Conservation (phyloP, 2,329 filamentous ascomycete genomes). For the Fusarium concolor region DNA sequence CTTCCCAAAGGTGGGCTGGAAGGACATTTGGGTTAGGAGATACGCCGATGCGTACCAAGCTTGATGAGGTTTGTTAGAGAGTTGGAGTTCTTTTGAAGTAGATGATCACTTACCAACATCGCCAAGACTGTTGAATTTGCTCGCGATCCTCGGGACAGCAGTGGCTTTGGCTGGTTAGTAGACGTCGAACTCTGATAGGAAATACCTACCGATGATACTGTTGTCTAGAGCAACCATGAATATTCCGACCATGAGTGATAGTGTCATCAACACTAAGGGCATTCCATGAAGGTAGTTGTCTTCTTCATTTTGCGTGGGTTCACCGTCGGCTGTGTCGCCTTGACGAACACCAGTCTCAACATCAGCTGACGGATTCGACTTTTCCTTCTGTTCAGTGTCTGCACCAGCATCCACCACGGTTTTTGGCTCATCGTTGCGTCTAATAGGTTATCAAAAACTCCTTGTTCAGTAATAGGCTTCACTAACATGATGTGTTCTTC, state of each 20-base stretch:
- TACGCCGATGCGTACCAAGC: constrained; percentile 52
- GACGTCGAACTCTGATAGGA: fast-evolving
- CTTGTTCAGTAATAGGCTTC: fast-evolving
- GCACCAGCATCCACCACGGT: fast-evolving
- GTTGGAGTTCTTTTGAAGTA: fast-evolving
- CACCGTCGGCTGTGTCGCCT: not conserved
- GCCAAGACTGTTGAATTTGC: constrained; percentile 51
- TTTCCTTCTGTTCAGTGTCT: not conserved
- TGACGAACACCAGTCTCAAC: not conserved
- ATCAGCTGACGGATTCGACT: not conserved
- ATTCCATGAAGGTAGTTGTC: constrained; percentile 30
- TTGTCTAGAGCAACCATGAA: constrained; percentile 42
- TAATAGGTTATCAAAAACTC: not conserved
- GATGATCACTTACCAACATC: constrained; percentile 32
- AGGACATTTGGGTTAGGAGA: constrained; percentile 42
- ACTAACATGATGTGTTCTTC: not conserved
- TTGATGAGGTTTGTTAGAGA: not conserved
- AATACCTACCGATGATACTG: constrained; percentile 33
- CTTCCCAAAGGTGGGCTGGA: constrained; percentile 48
- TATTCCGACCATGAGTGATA: constrained; percentile 37
- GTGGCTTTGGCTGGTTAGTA: constrained; percentile 29
- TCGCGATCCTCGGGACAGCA: constrained; percentile 45
- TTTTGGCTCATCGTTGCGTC: fast-evolving
- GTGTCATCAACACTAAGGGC: constrained; percentile 21
- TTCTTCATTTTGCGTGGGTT: not conserved